phyloP scores from a whole-genome alignment of 371 early-diverging fungal genomes.

The Encephalitozoon cuniculi region DNA sequence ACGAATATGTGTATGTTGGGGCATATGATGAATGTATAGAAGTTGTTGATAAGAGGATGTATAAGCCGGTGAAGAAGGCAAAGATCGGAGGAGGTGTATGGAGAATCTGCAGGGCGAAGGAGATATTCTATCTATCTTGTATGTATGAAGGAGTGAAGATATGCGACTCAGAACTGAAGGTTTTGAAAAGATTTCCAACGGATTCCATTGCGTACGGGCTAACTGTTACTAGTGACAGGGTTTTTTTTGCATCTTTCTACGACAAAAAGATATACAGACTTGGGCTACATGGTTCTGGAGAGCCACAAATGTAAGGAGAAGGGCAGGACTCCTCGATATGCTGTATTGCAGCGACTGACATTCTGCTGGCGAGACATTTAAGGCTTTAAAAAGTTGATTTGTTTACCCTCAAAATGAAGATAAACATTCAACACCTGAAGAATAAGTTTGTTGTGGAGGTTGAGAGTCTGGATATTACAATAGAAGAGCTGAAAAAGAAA shows the following conservation, averaged over 20 bases:
- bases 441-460: slow-evolving; percentile 12
- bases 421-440: slow-evolving; percentile 13
- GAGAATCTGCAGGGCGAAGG: slow-evolving; percentile 19
- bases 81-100: slow-evolving; percentile 33
- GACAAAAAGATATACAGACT: slow-evolving; percentile 8
- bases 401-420: slow-evolving; percentile 18
- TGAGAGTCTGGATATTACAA: slow-evolving; percentile 20
- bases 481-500: slow-evolving; percentile 27
- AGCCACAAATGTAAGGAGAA: background rate
- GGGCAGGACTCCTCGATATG: background rate
- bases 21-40: slow-evolving; percentile 43
- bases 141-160: slow-evolving; percentile 51
- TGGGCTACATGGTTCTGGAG: background rate
- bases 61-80: background rate
- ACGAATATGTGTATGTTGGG: slow-evolving; percentile 17
- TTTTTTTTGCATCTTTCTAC: slow-evolving; percentile 35
- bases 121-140: slow-evolving; percentile 1
- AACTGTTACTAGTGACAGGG: background rate
- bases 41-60: background rate
- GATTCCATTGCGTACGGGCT: slow-evolving; percentile 29
- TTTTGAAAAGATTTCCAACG: background rate
- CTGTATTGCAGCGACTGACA: background rate
- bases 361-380: background rate
- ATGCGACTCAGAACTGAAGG: background rate
- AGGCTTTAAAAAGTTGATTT: slow-evolving; percentile 12